These are phyloP conservation scores for Chenopodium album DNA, from an alignment of 148 eudicot species.

Conservation along the genomic window DNA sequence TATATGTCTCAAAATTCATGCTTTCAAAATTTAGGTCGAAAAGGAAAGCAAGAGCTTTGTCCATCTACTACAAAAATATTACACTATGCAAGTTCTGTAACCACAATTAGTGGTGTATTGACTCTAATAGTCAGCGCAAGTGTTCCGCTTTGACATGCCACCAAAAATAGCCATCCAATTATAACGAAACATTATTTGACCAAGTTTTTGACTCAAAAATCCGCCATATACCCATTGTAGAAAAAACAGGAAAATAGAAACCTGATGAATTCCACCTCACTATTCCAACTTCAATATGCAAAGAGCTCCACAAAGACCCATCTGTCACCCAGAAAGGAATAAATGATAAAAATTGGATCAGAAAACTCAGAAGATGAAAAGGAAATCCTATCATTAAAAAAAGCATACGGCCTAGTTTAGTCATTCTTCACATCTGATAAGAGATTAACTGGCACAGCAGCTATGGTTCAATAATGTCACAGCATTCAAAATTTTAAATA, in stretches of 20 bases:
- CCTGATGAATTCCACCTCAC: slow-evolving; percentile 14
- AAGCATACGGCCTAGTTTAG: not conserved
- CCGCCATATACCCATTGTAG: slow-evolving; percentile 25
- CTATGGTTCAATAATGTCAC: not conserved
- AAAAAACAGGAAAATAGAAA: slow-evolving; percentile 24
- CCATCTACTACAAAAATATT: slow-evolving; percentile 15
- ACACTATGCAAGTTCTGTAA: slow-evolving; percentile 24
- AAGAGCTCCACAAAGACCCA: slow-evolving; percentile 19
- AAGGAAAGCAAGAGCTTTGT: slow-evolving; percentile 17
- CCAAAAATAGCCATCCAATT: slow-evolving; percentile 15
- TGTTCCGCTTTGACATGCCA: slow-evolving; percentile 22
- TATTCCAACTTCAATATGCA: slow-evolving; percentile 26
- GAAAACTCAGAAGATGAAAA: not conserved
- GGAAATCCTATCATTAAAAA: not conserved
- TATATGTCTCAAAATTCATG: slow-evolving; percentile 16
- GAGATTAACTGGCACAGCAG: not conserved
- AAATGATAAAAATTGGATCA: not conserved
- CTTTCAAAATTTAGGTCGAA: slow-evolving; percentile 28
- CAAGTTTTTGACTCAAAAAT: slow-evolving; percentile 23
- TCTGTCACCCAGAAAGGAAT: slow-evolving; percentile 17
- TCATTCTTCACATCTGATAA: not conserved
- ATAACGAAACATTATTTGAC: slow-evolving; percentile 28
- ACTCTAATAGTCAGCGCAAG: slow-evolving; percentile 9
- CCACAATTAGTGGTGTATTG: slow-evolving; percentile 15
- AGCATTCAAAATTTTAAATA: not conserved